Evolutionary conservation across 371 early-diverging fungal species (phyloP), one percentile per base, ranked within the genome.

Genomic region (Mortierella polycephala): DNA sequence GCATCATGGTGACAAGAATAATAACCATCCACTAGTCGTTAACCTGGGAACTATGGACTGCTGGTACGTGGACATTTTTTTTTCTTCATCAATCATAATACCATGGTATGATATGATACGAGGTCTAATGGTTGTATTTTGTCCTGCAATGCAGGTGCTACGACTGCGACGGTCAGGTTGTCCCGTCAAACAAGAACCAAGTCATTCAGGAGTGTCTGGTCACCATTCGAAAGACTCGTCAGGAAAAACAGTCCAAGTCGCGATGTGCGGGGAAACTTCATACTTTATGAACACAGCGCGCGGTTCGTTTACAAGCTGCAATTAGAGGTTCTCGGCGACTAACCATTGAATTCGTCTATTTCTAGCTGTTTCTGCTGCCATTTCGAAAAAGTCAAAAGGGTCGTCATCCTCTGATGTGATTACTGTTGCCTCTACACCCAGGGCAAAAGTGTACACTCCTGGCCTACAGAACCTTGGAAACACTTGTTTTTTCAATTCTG

Each of bases 401-500:
- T 16, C 51, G 20, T 51, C 51, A 51, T 5, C 51, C 2, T 5
- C 51, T 9, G 4, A 5, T 18, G 20, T 18, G n/a, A 37, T 21
- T 9, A 37, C 49, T 11, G 14, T 52, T 16, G 11, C 20, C 8
- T 21, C 67, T 18, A 39, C 23, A 13, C 9, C 55, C 46, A 87
- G 67, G 41, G 53, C 54, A 52, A 82, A 84, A 58, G 67, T 85
- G 20, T 71, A 77, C 39, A 88, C 89, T 1, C 85, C 87, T 8
- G 95, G 95, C 0, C 75, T 95, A 56, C 85, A 85, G 69, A 95
- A 95, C 69, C 80, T 95, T 40, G 97, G 97, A 16, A 97, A 97
- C 77, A 95, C 96, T 2, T 97, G 97, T 71, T 97, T 91, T 81
- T 89, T 97, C 85, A 97, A 96, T 83, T 89, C 93, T 18, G 86